phyloP scores from a whole-genome alignment of 306 rosid genomes.

The Rosa lucieae region DNA sequence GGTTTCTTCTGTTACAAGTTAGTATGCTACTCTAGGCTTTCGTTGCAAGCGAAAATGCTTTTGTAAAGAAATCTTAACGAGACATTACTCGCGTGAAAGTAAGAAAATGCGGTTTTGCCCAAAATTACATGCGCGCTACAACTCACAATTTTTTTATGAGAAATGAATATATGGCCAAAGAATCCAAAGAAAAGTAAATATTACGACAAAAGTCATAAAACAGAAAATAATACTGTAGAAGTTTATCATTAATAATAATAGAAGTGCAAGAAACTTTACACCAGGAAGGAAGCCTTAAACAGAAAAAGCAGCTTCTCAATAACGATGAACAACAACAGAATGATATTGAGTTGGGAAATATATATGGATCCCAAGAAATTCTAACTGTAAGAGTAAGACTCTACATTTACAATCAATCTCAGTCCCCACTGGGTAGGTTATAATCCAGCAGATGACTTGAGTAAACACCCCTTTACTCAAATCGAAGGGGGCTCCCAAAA shows the following conservation, averaged over 20 bases:
- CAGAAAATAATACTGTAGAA: background rate
- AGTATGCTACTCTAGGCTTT: background rate
- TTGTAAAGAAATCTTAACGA: no score
- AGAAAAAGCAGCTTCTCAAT: conserved; percentile 59
- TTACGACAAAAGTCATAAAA: background rate
- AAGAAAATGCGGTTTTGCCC: background rate
- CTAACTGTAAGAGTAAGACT: conserved; percentile 29
- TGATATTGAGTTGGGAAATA: conserved; percentile 51
- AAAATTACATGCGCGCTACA: background rate
- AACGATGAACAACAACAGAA: conserved; percentile 28
- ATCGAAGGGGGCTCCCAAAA: conserved; percentile 38
- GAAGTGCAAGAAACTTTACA: conserved; percentile 41
- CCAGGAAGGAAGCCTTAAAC: conserved; percentile 39
- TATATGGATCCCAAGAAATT: conserved; percentile 50
- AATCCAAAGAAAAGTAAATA: background rate
- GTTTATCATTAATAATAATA: background rate
- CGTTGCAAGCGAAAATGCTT: background rate
- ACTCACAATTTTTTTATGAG: background rate
- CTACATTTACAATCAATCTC: conserved; percentile 67
- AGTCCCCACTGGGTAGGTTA: conserved; percentile 34
- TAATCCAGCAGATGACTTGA: conserved; percentile 44
- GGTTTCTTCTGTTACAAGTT: background rate
- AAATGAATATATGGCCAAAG: background rate
- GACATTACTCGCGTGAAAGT: no score
- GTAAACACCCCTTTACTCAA: conserved; percentile 29